Base-by-base conservation (phyloP, 306 rosid species). In the Prunus dulcis region DNA sequence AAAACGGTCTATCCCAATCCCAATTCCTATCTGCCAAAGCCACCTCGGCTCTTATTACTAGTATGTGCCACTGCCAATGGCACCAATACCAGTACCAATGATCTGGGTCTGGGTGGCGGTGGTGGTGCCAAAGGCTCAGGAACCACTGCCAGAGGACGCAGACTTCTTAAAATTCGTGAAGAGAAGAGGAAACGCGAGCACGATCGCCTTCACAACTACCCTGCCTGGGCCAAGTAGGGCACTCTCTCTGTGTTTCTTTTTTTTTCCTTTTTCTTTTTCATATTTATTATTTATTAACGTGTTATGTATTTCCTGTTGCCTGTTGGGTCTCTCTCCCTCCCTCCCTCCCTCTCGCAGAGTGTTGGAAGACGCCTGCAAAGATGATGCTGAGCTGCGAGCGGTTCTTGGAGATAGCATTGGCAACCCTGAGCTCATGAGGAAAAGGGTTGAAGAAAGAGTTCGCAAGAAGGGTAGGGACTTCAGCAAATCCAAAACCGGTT, bases 361-460 rank as follows among this genome's bases (percentile, higher is more conserved):
- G 70, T 80, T 92, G 2, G 91, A 95, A 88, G 84, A 88, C 9
- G 97, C 97, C 27, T 95, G 98, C 89, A 89, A 83, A 82, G 78
- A 95, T 73, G 97, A 90, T 47, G 52, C 85, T 50, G 97, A 95
- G 82, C 91, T 95, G 28, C 89, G 97, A 28, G 80, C 90, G 23
- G 92, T 95, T 77, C 96, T 92, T 62, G 96, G 97, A 23, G 98
- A 92, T 76, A 92, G 96, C 80, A 74, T 95, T 64, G 98, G 98
- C 49, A 86, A 92, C 81, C 97, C 97, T 22, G 85, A 92, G 72
- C 96, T 86, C 62, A 95, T 95, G 96, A 89, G 91, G 85, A 82
- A 90, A 81, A 88, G 87, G 81, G 91, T 93, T 23, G 93, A 90
- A 84, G 92, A 95, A 50, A 87, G 98, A 80, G 90, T 92, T 61